phyloP scores from a whole-genome alignment of 768 basidiomycete species.

The Solioccasus polychromus region DNA sequence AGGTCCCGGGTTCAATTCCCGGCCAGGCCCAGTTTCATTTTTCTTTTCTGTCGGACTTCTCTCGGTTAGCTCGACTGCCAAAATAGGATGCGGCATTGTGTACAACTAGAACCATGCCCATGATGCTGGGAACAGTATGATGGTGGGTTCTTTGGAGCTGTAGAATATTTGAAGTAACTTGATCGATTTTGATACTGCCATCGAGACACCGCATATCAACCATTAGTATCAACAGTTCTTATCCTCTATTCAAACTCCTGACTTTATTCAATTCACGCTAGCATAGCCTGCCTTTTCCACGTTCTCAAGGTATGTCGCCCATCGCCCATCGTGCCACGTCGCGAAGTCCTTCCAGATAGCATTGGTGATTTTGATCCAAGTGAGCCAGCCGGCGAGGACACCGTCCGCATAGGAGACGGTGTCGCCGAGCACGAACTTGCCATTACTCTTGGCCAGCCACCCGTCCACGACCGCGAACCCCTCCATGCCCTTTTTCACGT shows the following conservation, averaged over 20 bases:
- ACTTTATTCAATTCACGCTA: slow-evolving; percentile 10
- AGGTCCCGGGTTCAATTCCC: slow-evolving; percentile 63
- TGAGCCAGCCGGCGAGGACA: slow-evolving; percentile 31
- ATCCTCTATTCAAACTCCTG: background rate
- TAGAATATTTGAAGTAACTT: too few relatives aligned
- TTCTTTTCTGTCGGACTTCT: too few relatives aligned
- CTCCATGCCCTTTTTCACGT: slow-evolving; percentile 28
- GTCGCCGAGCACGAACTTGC: slow-evolving; percentile 35
- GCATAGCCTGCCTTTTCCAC: slow-evolving; percentile 33
- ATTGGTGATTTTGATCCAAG: slow-evolving; percentile 32
- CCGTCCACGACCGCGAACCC: slow-evolving; percentile 24
- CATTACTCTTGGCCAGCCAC: slow-evolving; percentile 31
- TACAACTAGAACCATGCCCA: too few relatives aligned
- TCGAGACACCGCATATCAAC: too few relatives aligned
- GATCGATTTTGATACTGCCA: too few relatives aligned
- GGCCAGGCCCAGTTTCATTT: slow-evolving; percentile 57
- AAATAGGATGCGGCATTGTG: too few relatives aligned
- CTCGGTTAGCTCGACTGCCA: too few relatives aligned
- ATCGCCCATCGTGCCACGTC: slow-evolving; percentile 39
- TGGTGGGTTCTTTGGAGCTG: too few relatives aligned
- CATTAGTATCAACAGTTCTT: background rate
- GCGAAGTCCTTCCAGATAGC: slow-evolving; percentile 34
- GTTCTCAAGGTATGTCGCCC: slow-evolving; percentile 33
- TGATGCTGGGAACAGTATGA: too few relatives aligned
- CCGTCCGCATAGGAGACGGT: slow-evolving; percentile 36